phyloP scores from a whole-genome alignment of 1,284 basidiomycete species.

The Sanghuangporus sanghuang region DNA sequence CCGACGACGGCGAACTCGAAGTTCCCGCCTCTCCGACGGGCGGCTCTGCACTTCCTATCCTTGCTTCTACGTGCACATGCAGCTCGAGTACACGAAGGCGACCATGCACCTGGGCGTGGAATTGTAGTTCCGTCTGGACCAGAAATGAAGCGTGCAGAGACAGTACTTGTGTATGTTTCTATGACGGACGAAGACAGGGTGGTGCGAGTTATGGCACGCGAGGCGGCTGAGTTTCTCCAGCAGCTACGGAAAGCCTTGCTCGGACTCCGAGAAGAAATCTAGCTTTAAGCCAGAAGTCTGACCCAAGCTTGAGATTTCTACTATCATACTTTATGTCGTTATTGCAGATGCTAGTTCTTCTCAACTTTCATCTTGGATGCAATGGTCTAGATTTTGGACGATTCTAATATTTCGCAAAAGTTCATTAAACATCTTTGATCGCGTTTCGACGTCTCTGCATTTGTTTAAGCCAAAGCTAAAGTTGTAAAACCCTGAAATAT shows the following conservation, averaged over 20 bases:
- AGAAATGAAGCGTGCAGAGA: constrained; percentile 48
- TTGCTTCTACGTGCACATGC: constrained; percentile 54
- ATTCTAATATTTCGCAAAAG: neutral
- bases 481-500: too few species aligned
- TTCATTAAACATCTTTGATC: too few species aligned
- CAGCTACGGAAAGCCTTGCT: constrained; percentile 46
- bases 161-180: constrained; percentile 67
- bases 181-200: constrained; percentile 70
- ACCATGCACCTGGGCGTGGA: neutral
- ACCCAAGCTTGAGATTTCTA: neutral
- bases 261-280: constrained; percentile 32
- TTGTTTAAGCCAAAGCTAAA: too few species aligned
- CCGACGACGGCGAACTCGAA: constrained; percentile 57
- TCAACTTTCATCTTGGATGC: neutral
- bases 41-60: constrained; percentile 75
- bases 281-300: neutral
- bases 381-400: neutral
- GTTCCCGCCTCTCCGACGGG: constrained; percentile 75
- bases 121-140: constrained; percentile 17
- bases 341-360: too few species aligned
- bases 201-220: constrained; percentile 75
- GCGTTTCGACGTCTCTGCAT: too few species aligned
- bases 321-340: neutral
- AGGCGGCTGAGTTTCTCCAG: constrained; percentile 54
- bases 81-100: constrained; percentile 40